Evolutionary conservation across 1,284 basidiomycete genomes (phyloP).

Genomic region (Pseudozyma flocculosa): DNA sequence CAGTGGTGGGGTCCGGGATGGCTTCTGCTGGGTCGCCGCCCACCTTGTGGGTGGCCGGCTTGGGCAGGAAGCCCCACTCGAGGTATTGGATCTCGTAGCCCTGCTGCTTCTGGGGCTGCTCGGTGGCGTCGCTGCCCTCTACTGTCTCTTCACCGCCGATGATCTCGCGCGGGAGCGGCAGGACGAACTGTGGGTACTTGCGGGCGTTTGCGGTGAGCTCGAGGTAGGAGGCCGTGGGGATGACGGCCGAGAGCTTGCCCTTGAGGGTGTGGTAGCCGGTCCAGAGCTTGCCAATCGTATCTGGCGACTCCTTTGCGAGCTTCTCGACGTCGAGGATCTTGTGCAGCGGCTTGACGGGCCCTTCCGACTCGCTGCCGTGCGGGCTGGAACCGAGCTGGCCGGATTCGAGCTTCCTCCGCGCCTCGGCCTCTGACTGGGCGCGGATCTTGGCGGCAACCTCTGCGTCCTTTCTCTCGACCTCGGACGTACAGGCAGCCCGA

Average conservation of each 20-base stretch:
- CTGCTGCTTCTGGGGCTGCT: conserved; percentile 5
- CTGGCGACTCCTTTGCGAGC: conserved; percentile 27
- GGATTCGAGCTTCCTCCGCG: conserved; percentile 27
- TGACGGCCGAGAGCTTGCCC: conserved; percentile 55
- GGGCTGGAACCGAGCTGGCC: conserved; percentile 23
- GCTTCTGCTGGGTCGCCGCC: conserved; percentile 3
- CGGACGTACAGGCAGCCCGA: conserved; percentile 6
- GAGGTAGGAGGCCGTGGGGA: conserved; percentile 43
- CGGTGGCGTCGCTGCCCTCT: conserved; percentile 3
- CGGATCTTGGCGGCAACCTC: conserved; percentile 25
- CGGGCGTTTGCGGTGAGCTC: conserved; percentile 39
- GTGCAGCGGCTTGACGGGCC: conserved; percentile 44
- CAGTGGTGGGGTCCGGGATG: conserved; percentile 58
- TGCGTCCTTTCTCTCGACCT: conserved; percentile 32
- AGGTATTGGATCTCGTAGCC: conserved; percentile 55
- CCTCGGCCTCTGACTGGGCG: conserved; percentile 25
- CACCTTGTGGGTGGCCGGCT: conserved; percentile 5
- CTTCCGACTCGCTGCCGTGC: conserved; percentile 17
- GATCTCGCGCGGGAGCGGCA: conserved; percentile 47
- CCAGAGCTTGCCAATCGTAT: conserved; percentile 52
- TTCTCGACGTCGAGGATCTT: conserved; percentile 47
- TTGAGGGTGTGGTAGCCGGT: conserved; percentile 53
- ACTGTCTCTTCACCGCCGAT: conserved; percentile 18
- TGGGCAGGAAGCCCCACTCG: conserved; percentile 50
- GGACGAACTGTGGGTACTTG: conserved; percentile 51